A percentile compares a stretch with the other conserved stretches of the same genome.
These are phyloP conservation scores for Picochlorum sp. DNA, from an alignment of 139 green algal genomes.

Conservation along the genomic window DNA sequence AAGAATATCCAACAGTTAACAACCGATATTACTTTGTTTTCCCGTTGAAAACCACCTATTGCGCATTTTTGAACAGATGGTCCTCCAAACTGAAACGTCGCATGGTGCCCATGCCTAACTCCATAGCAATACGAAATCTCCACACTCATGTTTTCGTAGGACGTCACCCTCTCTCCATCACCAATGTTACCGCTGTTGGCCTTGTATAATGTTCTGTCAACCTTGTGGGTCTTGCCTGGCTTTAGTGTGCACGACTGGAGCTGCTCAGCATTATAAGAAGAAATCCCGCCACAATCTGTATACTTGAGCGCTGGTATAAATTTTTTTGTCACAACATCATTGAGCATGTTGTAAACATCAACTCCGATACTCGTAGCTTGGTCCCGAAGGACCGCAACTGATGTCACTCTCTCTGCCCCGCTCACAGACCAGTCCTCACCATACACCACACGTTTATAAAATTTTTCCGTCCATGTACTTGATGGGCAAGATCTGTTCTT, in stretches of 20 bases:
- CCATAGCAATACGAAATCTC: neutral
- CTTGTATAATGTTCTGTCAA: neutral
- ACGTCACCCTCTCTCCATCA: slow-evolving; percentile 1
- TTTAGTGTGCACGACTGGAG: neutral
- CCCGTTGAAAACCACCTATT: neutral
- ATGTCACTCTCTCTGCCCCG: neutral
- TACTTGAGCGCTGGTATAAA: neutral
- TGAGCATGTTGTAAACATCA: slow-evolving; percentile 1
- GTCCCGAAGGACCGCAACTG: neutral
- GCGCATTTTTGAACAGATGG: neutral
- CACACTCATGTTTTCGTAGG: neutral
- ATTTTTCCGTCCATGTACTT: neutral
- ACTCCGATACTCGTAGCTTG: neutral
- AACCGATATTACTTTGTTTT: too few relatives aligned
- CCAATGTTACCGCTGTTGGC: neutral
- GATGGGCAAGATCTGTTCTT: slow-evolving; percentile 1
- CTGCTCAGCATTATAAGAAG: neutral
- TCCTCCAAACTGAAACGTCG: neutral
- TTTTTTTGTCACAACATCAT: neutral
- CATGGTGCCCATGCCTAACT: neutral
- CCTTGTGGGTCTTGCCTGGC: neutral
- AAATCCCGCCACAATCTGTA: neutral
- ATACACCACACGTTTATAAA: neutral
- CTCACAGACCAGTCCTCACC: neutral
- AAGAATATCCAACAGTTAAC: too few relatives aligned